A percentile compares a stretch with the other conserved stretches of the same genome.
phyloP scores from a whole-genome alignment of 2,329 filamentous ascomycete genomes.

The Monilinia vaccinii-corymbosi region DNA sequence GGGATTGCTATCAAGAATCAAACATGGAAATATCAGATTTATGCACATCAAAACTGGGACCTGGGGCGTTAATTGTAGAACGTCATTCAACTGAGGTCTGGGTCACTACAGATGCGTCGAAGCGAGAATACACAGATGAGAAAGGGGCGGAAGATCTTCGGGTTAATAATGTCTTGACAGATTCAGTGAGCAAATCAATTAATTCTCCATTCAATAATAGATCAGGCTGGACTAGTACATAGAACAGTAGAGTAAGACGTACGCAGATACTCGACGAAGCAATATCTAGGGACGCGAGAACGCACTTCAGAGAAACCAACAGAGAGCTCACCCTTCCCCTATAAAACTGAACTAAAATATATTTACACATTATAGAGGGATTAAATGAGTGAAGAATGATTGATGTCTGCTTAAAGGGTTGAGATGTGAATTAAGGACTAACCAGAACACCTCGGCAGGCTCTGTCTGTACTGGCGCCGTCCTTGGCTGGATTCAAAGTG shows the following conservation, averaged over 20 bases:
- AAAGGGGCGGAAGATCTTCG: slow-evolving; percentile 2
- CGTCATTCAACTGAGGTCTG: not conserved
- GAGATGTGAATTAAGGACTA: not conserved
- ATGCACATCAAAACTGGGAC: not conserved
- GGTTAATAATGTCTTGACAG: not conserved
- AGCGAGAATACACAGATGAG: not conserved
- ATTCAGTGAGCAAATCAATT: not conserved
- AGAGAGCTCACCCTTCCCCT: not conserved
- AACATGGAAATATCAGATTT: not conserved
- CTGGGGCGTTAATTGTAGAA: not conserved
- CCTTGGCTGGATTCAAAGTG: slow-evolving; percentile 90
- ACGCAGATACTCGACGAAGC: too few species aligned
- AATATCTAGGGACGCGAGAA: too few species aligned
- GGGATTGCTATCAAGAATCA: not conserved
- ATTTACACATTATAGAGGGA: not conserved
- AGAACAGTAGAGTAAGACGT: not conserved
- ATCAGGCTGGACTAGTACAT: too few species aligned
- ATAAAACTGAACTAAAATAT: too few species aligned
- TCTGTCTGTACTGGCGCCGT: not conserved
- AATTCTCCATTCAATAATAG: not conserved
- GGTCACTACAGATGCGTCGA: not conserved
- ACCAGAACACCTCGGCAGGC: not conserved
- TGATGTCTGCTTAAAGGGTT: too few species aligned
- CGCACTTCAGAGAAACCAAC: not conserved
- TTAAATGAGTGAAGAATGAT: too few species aligned